Evolutionary conservation across 352 stramenopile genomes (phyloP), one percentile per base, ranked within the genome.

Genomic region (Globisporangium barbulae): DNA sequence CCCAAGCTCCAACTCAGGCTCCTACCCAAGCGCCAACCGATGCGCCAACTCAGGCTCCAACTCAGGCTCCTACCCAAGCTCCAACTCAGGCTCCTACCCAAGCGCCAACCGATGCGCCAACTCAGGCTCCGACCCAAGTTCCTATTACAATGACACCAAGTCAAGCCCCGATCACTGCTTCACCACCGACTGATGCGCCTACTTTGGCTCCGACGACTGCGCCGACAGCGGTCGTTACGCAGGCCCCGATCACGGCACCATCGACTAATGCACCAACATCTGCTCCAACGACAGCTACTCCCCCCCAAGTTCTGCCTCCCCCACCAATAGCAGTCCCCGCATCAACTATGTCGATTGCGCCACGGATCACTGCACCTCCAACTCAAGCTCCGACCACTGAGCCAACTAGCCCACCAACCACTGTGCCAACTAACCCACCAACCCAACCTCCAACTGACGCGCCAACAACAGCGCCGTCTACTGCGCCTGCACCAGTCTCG

Each of bases 11-110:
- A 15, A 56, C 65, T 13, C 22, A 59, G n/a, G 50, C 54, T 25
- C 48, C 61, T 2, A 58, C 58, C 13, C 19, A 35, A 21, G 44
- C 63, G 15, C 19, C 68, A 60, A 55, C 42, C 13, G 49, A 61
- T 30, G 31, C 52, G 17, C 30, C 50, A 35, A 66, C 60, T 48
- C 33, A n/a, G 22, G 3, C 47, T 13, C 28, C 50, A 31, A 59
- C 59, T 12, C 33, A 44, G 2, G 41, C 31, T 19, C n/a, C 47
- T 50, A 17, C 57, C 5, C 25, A 28, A 7, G 33, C 33, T 2
- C 33, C 33, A 12, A 39, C 33, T 7, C 33, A 39, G 33, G 33
- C 33, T 7, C 33, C 33, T 1, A 39, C 33, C 3, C 0, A 7
- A 7, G 33, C 31, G 31, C 33, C 33, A 39, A 39, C 33, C 5